Conservation (phyloP, 768 basidiomycete genomes). For the Pleurotus sapidus region DNA sequence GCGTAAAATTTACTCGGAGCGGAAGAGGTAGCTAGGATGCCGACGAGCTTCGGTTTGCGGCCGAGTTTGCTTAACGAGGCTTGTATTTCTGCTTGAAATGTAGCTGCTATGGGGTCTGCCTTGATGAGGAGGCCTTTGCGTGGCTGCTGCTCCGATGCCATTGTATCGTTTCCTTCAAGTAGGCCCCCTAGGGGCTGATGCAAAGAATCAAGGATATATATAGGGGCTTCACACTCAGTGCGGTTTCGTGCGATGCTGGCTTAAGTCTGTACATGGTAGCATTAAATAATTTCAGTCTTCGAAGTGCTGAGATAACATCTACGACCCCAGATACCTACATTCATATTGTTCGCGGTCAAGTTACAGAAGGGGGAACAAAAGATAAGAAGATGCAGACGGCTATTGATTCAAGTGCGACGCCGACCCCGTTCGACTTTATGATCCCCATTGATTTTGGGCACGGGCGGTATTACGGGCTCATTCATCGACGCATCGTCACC, state of each 20-base stretch:
- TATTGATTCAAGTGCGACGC: not conserved
- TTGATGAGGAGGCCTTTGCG: slow-evolving; percentile 79
- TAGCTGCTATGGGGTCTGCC: slow-evolving; percentile 69
- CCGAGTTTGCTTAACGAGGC: slow-evolving; percentile 30
- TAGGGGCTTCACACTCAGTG: too few species aligned
- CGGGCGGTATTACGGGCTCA: slow-evolving; percentile 12
- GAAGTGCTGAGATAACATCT: too few species aligned
- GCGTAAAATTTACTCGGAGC: slow-evolving; percentile 81
- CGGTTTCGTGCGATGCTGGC: too few species aligned
- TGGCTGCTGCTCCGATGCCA: not conserved
- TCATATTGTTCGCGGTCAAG: too few species aligned
- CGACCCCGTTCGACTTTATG: slow-evolving; percentile 2
- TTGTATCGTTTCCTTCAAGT: too few species aligned
- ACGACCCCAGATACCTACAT: too few species aligned
- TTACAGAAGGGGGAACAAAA: too few species aligned
- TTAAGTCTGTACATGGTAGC: too few species aligned
- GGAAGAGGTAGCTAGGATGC: slow-evolving; percentile 84
- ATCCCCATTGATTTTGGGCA: slow-evolving; percentile 9
- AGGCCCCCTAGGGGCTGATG: too few species aligned
- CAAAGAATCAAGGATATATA: too few species aligned
- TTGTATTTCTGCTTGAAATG: slow-evolving; percentile 72
- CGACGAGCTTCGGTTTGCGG: slow-evolving; percentile 74
- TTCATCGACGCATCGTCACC: slow-evolving; percentile 23
- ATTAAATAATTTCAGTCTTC: too few species aligned
- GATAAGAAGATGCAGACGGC: too few species aligned